Evolutionary conservation across 345 rosid species (phyloP).

Genomic region (Eucalyptus victrix): DNA sequence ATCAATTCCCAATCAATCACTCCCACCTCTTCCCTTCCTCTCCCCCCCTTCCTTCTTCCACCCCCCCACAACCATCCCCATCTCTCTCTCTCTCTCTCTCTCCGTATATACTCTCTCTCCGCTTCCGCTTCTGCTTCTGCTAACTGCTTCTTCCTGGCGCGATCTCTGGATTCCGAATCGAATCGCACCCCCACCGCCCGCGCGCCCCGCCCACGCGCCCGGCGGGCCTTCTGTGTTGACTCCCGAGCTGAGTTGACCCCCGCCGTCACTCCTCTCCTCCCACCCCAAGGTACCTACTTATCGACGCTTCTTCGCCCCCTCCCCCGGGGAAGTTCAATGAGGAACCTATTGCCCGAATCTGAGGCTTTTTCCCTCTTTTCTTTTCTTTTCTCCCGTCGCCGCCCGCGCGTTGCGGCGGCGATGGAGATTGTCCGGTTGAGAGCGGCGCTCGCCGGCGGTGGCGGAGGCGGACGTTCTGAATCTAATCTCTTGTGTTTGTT

Average conservation of each 20-base stretch:
- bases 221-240: not conserved
- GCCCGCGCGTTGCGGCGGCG: not conserved
- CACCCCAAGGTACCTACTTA: not conserved
- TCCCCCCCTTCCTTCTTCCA: not conserved
- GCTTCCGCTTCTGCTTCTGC: not conserved
- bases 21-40: not conserved
- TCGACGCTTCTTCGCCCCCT: not conserved
- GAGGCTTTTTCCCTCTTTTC: not conserved
- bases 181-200: not conserved
- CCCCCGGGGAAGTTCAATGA: not conserved
- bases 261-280: no score
- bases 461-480: not conserved
- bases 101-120: not conserved
- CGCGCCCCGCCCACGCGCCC: not conserved
- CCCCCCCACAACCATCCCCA: not conserved
- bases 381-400: not conserved
- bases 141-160: not conserved
- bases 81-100: not conserved
- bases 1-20: not conserved
- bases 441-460: not conserved
- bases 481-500: not conserved
- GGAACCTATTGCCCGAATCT: not conserved
- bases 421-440: not conserved
- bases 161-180: not conserved
- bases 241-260: not conserved